Conservation (phyloP, 768 basidiomycete species). For the Boletus coccyginus region DNA sequence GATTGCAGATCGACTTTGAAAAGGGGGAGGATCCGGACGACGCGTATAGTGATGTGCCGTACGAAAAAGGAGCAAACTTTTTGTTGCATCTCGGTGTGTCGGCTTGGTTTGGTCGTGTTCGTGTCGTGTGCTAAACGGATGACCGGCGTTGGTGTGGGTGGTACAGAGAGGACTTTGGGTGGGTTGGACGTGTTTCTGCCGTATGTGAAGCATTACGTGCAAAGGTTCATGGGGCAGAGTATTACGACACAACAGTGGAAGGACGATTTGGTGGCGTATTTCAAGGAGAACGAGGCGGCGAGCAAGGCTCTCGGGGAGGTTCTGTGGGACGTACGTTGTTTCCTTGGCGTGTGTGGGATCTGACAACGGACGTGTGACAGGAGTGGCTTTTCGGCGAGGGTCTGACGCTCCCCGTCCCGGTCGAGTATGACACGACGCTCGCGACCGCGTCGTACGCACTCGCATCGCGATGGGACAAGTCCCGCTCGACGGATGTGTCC, state of each 20-base stretch:
- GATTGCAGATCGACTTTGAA: conserved; percentile 73
- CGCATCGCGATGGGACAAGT: conserved; percentile 69
- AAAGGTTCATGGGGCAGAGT: conserved; percentile 76
- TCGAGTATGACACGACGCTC: conserved; percentile 73
- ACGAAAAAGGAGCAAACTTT: conserved; percentile 89
- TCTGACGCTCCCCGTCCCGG: conserved; percentile 62
- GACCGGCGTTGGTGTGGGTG: background rate
- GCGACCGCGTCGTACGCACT: conserved; percentile 68
- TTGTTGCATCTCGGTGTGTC: conserved; percentile 73
- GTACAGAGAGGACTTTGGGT: conserved; percentile 13
- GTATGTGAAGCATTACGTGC: conserved; percentile 80
- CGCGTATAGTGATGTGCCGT: conserved; percentile 72
- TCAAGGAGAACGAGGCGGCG: conserved; percentile 49
- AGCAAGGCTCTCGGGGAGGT: conserved; percentile 65
- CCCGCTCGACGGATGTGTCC: conserved; percentile 48
- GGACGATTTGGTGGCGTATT: conserved; percentile 72
- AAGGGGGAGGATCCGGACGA: conserved; percentile 77
- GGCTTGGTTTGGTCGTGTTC: no score
- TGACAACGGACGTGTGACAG: conserved; percentile 30
- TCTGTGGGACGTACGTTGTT: conserved; percentile 69
- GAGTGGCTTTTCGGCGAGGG: conserved; percentile 86
- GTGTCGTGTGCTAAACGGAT: background rate
- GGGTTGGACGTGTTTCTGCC: conserved; percentile 69
- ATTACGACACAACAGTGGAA: conserved; percentile 87
- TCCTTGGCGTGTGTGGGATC: background rate